Conservation (phyloP, 2,329 filamentous ascomycete genomes). For the Ophiostoma sp. region DNA sequence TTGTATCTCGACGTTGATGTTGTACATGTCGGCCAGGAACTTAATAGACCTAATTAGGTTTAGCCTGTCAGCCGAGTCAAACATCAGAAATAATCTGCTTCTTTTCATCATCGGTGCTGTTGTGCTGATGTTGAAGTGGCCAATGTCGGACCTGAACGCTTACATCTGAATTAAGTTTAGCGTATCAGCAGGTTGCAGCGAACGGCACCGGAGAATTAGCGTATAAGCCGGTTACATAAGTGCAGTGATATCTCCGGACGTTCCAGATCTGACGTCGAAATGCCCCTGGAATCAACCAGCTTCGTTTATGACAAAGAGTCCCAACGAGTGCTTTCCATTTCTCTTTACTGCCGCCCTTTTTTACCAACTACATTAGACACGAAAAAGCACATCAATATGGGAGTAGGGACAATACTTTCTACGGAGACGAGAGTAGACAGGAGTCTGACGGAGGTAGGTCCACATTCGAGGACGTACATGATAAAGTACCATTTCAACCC, state of each 20-base stretch:
- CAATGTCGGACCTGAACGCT: no score
- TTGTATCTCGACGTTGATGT: neutral
- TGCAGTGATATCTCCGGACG: neutral
- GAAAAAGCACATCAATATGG: neutral
- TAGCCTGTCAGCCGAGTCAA: neutral
- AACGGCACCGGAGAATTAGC: neutral
- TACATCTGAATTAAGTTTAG: neutral
- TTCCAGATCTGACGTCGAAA: neutral
- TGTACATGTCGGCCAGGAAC: neutral
- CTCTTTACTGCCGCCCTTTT: no score
- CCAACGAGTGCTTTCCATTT: no score
- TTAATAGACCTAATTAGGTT: neutral
- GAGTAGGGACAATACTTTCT: neutral
- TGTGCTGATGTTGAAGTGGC: no score
- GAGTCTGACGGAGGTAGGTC: neutral
- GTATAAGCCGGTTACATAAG: no score
- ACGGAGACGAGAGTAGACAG: neutral
- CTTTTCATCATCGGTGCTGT: neutral
- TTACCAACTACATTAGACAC: no score
- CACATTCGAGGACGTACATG: neutral
- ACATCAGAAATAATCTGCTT: neutral
- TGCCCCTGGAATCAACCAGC: neutral
- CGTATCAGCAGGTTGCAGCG: constrained; percentile 5
- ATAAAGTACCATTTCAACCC: neutral
- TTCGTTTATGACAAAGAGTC: no score